These are phyloP conservation scores for Asclepias syriaca DNA, from an alignment of 257 asterid genomes.

Conservation along the genomic window DNA sequence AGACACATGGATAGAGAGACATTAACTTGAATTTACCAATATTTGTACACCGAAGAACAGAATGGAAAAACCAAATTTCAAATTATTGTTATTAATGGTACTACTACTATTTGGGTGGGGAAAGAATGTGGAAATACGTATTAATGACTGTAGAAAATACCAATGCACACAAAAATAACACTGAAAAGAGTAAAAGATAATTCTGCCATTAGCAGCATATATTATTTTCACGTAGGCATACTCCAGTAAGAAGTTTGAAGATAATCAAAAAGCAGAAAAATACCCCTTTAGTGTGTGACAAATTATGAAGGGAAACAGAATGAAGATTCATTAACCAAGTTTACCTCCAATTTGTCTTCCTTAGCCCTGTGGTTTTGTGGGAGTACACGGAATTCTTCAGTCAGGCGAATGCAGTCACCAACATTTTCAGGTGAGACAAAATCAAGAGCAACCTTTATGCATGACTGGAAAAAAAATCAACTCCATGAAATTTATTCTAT, in stretches of 20 bases:
- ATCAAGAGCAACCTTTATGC: slow-evolving; percentile 86
- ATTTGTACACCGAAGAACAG: too few relatives aligned
- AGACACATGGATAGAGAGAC: not conserved
- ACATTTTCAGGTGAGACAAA: slow-evolving; percentile 91
- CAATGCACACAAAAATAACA: not conserved
- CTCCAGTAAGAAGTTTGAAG: too few relatives aligned
- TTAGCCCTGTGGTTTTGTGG: slow-evolving; percentile 80
- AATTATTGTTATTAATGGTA: not conserved
- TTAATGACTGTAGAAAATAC: too few relatives aligned
- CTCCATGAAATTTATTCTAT: not conserved
- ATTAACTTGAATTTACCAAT: not conserved
- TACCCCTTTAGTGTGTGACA: too few relatives aligned
- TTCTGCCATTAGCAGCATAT: not conserved
- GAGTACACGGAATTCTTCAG: slow-evolving; percentile 71
- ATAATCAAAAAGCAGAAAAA: not conserved
- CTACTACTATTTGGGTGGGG: not conserved
- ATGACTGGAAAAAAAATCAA: slow-evolving; percentile 46
- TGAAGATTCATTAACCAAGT: not conserved
- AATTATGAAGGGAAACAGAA: not conserved
- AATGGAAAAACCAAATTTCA: too few relatives aligned
- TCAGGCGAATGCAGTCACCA: slow-evolving; percentile 59
- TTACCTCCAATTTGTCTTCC: slow-evolving; percentile 86
- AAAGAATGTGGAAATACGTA: not conserved
- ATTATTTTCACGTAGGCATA: too few relatives aligned
- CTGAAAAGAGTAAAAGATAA: not conserved